A percentile compares a stretch with the other conserved stretches of the same genome.
phyloP scores from a whole-genome alignment of 768 basidiomycete species.

The Boletus rubroflammeus region DNA sequence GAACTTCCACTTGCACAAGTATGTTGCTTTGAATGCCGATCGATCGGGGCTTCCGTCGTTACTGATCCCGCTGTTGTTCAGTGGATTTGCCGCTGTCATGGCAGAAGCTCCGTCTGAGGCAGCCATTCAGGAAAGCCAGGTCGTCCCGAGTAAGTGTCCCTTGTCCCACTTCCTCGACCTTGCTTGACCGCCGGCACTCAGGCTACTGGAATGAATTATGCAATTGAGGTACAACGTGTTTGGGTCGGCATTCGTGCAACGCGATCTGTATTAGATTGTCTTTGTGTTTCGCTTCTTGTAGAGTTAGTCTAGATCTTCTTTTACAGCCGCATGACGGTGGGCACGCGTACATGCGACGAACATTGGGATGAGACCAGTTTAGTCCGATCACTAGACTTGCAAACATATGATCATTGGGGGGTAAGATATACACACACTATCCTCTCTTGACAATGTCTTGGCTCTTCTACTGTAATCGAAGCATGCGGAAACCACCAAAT shows the following conservation, averaged over 20 bases:
- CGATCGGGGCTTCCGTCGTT: background rate
- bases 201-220: conserved; percentile 15
- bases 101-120: conserved; percentile 17
- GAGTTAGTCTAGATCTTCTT: background rate
- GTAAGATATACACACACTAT: conserved; percentile 13
- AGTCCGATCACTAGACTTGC: background rate
- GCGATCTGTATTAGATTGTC: background rate
- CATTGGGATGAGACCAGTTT: background rate
- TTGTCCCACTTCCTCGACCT: background rate
- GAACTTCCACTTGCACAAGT: conserved; percentile 21
- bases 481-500: conserved; percentile 1
- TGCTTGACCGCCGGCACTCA: background rate
- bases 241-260: background rate
- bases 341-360: background rate
- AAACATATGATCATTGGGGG: conserved; percentile 7
- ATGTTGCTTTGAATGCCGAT: conserved; percentile 3
- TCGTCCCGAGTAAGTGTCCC: conserved; percentile 15
- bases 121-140: conserved; percentile 9
- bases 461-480: conserved; percentile 1
- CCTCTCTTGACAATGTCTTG: conserved; percentile 17
- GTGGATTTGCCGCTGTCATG: conserved; percentile 22
- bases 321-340: background rate
- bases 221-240: background rate
- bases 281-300: background rate
- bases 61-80: background rate